A percentile compares a stretch with the other conserved stretches of the same genome.
Conservation (phyloP, 1,284 basidiomycete genomes). For the Mrakiaceae sp. region DNA sequence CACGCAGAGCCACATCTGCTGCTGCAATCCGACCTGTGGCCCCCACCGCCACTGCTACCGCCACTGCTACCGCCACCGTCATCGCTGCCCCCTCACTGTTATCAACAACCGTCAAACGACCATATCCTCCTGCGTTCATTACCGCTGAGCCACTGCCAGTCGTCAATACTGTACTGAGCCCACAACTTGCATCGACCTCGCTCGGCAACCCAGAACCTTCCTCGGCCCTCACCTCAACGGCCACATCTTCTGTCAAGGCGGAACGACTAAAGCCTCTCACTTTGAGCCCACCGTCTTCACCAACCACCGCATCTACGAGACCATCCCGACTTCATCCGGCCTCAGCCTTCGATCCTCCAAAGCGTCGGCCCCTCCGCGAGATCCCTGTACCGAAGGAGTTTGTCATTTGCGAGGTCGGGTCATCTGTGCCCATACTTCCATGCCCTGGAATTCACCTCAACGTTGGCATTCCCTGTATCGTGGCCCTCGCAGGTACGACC, state of each 20-base stretch:
- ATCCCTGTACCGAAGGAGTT: constrained; percentile 14
- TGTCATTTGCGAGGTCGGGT: constrained; percentile 5
- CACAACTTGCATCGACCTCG: constrained; percentile 35
- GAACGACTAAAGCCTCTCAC: too few species aligned
- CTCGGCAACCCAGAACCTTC: constrained; percentile 17
- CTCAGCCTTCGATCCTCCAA: constrained; percentile 30
- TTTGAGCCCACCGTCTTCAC: background rate
- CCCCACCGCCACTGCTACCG: too few species aligned
- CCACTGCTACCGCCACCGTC: too few species aligned
- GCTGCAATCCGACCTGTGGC: too few species aligned
- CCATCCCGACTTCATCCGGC: constrained; percentile 24
- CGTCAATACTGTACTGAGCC: too few species aligned
- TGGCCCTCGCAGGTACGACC: constrained; percentile 42
- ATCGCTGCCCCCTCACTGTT: too few species aligned
- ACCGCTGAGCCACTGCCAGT: too few species aligned
- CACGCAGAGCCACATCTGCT: too few species aligned
- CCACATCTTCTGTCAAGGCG: too few species aligned
- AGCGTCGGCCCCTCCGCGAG: constrained; percentile 13
- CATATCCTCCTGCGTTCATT: too few species aligned
- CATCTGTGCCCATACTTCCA: background rate
- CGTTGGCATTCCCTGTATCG: constrained; percentile 84
- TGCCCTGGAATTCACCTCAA: constrained; percentile 61
- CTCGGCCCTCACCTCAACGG: too few species aligned
- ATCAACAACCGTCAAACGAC: too few species aligned
- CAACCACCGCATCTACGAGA: constrained; percentile 1